Evolutionary conservation across 768 basidiomycete genomes (phyloP), one percentile per base, ranked within the genome.

Genomic region (Hygrophoropsis aurantiaca): DNA sequence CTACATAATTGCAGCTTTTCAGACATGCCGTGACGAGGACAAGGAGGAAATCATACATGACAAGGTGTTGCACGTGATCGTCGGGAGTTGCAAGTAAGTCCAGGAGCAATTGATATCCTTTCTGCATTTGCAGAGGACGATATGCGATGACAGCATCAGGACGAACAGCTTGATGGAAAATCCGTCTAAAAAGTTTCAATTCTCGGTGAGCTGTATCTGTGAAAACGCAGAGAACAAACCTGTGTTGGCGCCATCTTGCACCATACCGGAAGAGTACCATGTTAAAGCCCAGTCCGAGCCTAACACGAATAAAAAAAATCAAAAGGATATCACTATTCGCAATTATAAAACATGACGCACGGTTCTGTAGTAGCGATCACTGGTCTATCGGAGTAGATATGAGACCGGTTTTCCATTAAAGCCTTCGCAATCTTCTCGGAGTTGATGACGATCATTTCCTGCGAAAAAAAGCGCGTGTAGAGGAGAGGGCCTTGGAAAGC

Each of bases 301-400:
- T 38, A n/a, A 30, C 27, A 27, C 13, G 4, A 32, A 9, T 1
- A n/a, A 38, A 38, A n/a, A 38, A 38, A 38, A 16, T 6, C n/a
- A 38, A 38, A 21, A 7, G 16, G 7, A 30, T 30, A 13, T 30
- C 27, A 10, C 36, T 38, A n/a, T 7, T 7, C 20, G 16, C 20
- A 38, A 8, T 7, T 7, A 21, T 8, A 16, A n/a, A 7, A 38
- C 36, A 38, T 52, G 59, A 58, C 65, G 34, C 11, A 40, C 19
- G 25, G 47, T 59, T 19, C 23, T 30, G 42, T 49, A 19, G 27
- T 30, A 7, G 27, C 27, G 13, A 30, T 30, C 5, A 61, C 62
- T 2, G 79, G 78, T 9, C 78, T 71, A 55, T 74, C 75, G 15
- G 76, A 75, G 52, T 76, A 76, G 21, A 74, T 67, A 11, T 55